Evolutionary conservation across 148 eudicot genomes (phyloP).

Genomic region (Vaccinium macrocarpon): DNA sequence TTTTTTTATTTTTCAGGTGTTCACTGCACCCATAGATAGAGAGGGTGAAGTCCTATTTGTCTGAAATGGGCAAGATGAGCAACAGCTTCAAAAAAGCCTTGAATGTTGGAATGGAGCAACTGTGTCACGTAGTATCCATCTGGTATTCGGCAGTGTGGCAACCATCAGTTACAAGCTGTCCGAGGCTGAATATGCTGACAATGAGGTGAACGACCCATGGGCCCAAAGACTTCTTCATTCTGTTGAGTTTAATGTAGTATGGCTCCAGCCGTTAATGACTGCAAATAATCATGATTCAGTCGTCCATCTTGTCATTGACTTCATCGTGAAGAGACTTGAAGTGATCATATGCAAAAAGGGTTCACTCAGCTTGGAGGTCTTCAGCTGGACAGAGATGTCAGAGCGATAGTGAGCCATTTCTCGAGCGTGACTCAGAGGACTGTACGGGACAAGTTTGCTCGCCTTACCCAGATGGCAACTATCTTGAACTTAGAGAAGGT

Average conservation of each 20-base stretch:
- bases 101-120: conserved; percentile 52
- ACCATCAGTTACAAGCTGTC: conserved; percentile 79
- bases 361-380: conserved; percentile 95
- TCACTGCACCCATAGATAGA: conserved; percentile 77
- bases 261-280: conserved; percentile 93
- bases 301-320: conserved; percentile 78
- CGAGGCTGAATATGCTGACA: conserved; percentile 90
- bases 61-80: conserved; percentile 70
- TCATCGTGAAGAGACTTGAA: conserved; percentile 89
- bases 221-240: conserved; percentile 89
- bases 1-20: conserved; percentile 43
- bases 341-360: conserved; percentile 94
- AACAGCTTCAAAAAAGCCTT: conserved; percentile 74
- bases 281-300: conserved; percentile 77
- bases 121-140: conserved; percentile 75
- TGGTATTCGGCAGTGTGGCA: conserved; percentile 67
- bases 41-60: conserved; percentile 77
- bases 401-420: conserved; percentile 87
- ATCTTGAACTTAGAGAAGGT: conserved; percentile 88
- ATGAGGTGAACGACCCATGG: conserved; percentile 96
- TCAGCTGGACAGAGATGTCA: conserved; percentile 85
- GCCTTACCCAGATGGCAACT: conserved; percentile 93
- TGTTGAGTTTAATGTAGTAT: conserved; percentile 72
- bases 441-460: conserved; percentile 90
- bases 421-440: conserved; percentile 92